Base-by-base conservation (phyloP, 768 basidiomycete genomes). In the Jaapia argillacea region DNA sequence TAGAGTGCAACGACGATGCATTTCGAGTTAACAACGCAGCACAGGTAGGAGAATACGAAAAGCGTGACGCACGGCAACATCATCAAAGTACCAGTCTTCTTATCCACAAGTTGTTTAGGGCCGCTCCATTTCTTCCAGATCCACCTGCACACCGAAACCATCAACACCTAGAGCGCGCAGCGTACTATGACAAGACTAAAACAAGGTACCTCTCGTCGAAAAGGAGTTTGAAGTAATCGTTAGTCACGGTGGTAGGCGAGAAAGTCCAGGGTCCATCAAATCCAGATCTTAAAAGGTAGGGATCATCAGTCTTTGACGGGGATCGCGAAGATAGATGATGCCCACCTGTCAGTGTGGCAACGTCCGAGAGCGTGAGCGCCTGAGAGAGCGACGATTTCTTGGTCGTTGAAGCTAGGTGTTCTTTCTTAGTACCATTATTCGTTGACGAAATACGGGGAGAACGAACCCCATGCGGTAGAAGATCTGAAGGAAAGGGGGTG, bases 321-420 rank as follows among this genome's bases (percentile, higher is more conserved):
- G 23, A 24, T 12, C 10, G 5, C 53, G 3, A 26, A 35, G 27
- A 5, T 6, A 18, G 33, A 26, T 14, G 36, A 52, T 16, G 16
- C 66, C 51, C 57, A 77, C 75, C 88, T 78, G 63, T 87, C 75
- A 45, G 70, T 45, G 70, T 99, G 94, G 74, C 91, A 94, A 58
- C 94, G 87, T 20, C 96, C 94, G 36, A 99, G 79, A 46, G 91
- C 92, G 58, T 99, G 94, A 27, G 89, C 92, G 49, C 94, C 94
- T 20, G 78, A 77, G 51, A 97, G 85, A 44, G 90, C 89, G 47
- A 96, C 93, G 40, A 98, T 98, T 67, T 97, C 94, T 63, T 88
- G 89, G 65, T 99, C 94, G 58, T 91, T 85, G 72, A 97, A 93
- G 42, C 85, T 33, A 33, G 28, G 6, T n/a, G 36, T 23, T 36